Conservation (phyloP, 225 moss, liverwort and hornwort genomes). For the Marchantia polymorpha region DNA sequence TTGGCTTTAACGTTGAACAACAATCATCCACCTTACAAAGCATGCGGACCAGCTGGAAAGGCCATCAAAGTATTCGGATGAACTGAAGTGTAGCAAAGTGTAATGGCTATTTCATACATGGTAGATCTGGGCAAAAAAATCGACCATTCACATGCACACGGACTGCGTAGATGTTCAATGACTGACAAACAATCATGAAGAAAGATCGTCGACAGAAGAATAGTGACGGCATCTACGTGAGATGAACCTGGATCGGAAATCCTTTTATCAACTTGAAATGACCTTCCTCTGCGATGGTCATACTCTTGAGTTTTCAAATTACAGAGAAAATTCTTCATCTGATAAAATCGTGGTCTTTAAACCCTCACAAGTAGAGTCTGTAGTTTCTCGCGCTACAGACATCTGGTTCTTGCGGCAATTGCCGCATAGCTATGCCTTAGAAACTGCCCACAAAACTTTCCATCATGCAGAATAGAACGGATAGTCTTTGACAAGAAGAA, state of each 20-base stretch:
- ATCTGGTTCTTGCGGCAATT: conserved; percentile 16
- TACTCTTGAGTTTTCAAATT: neutral
- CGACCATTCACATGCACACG: too few relatives aligned
- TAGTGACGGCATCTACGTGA: neutral
- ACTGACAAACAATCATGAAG: too few relatives aligned
- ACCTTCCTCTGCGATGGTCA: conserved; percentile 5
- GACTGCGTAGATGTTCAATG: too few relatives aligned
- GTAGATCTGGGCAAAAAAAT: too few relatives aligned
- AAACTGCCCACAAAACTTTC: neutral
- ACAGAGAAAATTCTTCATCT: conserved; percentile 5
- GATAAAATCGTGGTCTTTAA: neutral
- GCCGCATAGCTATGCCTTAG: conserved; percentile 4
- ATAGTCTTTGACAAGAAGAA: neutral
- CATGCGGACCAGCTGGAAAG: too few relatives aligned
- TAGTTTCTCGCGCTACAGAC: neutral
- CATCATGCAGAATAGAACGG: conserved; percentile 3
- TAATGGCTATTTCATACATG: too few relatives aligned
- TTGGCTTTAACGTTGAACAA: too few relatives aligned
- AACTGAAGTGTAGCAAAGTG: too few relatives aligned
- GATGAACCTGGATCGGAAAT: neutral
- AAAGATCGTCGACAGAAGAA: too few relatives aligned
- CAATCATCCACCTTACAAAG: too few relatives aligned
- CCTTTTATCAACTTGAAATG: neutral
- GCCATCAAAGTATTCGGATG: too few relatives aligned
- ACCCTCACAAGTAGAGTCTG: neutral